Base-by-base conservation (phyloP, 2,329 filamentous ascomycete species). In the Trichoderma sp. region DNA sequence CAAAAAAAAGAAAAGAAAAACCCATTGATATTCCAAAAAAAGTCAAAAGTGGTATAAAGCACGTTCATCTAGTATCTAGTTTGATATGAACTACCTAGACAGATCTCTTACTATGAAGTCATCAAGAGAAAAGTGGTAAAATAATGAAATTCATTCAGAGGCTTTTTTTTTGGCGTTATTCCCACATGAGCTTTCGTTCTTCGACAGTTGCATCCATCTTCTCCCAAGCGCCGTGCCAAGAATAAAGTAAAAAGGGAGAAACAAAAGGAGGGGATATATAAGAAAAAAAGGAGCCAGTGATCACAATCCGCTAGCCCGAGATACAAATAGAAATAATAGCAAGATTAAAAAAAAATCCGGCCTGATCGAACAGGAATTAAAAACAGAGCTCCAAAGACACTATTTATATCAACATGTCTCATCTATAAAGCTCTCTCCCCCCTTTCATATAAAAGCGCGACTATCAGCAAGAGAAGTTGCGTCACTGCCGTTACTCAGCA, bases 401-500 rank as follows among this genome's bases (percentile, higher is more conserved):
- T 31, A 21, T n/a, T 5, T 43, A 35, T 13, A 31, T 35, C 31
- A 31, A 62, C 43, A 52, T 62, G n/a, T 31, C 21, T 24, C 43
- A 31, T 52, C 14, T 11, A 27, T 33, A 35, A 21, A 62, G 43
- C 59, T 52, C 43, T n/a, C 19, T 29, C 16, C 24, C 55, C 4
- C 5, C 27, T 13, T 29, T 56, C 31, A n/a, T 21, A 33, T 4
- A 56, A n/a, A 3, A 19, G 8, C 29, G 29, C 33, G 53, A n/a
- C 6, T 33, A 19, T 35, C 19, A 33, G 27, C 6, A 19, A 33
- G 29, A 13, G 16, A 35, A 19, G 37, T 40, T 2, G n/a, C 52
- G 27, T 33, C 35, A 35, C 31, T 10, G 2, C 61, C 24, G 24
- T 72, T 76, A 69, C 74, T 88, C 86, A 66, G 80, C 79, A 72